Evolutionary conservation across 768 basidiomycete species (phyloP).

Genomic region (Suillus discolor): DNA sequence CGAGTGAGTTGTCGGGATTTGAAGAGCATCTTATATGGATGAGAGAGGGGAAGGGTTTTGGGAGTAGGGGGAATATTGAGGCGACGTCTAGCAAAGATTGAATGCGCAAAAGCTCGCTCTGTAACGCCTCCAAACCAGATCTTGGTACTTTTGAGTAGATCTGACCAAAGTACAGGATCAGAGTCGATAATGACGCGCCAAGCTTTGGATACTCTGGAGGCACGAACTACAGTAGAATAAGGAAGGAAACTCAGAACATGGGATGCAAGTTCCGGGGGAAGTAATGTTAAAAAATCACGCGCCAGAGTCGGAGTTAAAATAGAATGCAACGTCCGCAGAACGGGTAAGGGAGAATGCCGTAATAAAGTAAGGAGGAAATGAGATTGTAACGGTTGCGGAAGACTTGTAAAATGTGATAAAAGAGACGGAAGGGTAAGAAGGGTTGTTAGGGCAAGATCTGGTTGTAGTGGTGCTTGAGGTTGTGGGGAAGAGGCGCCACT

Average conservation of each 20-base stretch:
- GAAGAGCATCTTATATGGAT: constrained; percentile 92
- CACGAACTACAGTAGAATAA: constrained; percentile 79
- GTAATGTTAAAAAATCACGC: constrained; percentile 90
- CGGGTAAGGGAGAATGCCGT: constrained; percentile 88
- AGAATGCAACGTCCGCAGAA: constrained; percentile 85
- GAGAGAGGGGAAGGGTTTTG: constrained; percentile 65
- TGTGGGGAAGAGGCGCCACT: constrained; percentile 74
- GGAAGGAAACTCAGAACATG: constrained; percentile 86
- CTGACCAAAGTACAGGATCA: constrained; percentile 88
- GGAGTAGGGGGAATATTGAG: constrained; percentile 41
- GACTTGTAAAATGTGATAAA: constrained; percentile 74
- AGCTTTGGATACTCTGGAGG: constrained; percentile 83
- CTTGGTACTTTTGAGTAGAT: constrained; percentile 78
- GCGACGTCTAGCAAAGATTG: constrained; percentile 64
- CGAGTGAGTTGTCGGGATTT: constrained; percentile 84
- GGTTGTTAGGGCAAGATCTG: constrained; percentile 79
- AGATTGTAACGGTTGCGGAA: constrained; percentile 86
- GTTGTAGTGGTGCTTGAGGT: constrained; percentile 73
- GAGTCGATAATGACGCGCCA: constrained; percentile 94
- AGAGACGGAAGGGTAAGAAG: constrained; percentile 86
- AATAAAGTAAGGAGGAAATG: constrained; percentile 92
- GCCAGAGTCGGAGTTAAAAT: constrained; percentile 90
- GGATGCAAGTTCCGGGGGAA: constrained; percentile 91
- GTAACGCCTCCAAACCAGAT: constrained; percentile 90
- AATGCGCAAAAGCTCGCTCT: constrained; percentile 77